These are phyloP conservation scores for Platanthera guangdongensis DNA, from an alignment of 106 monocot genomes.

Conservation along the genomic window DNA sequence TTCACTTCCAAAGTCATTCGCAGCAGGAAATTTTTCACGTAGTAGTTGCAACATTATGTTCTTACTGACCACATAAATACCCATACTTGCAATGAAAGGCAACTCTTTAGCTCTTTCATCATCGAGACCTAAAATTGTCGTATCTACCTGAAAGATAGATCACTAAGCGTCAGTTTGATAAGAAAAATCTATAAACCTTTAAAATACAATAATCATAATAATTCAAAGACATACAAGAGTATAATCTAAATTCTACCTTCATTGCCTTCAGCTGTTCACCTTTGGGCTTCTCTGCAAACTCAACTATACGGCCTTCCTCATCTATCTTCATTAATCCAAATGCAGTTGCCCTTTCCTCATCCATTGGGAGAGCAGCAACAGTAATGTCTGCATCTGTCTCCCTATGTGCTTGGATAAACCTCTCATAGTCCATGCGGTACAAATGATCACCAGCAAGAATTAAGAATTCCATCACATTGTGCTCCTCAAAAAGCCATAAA, in stretches of 20 bases:
- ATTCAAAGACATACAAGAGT: background rate
- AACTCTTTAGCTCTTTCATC: constrained; percentile 79
- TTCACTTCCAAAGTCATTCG: constrained; percentile 98
- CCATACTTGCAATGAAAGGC: constrained; percentile 98
- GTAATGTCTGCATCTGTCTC: constrained; percentile 96
- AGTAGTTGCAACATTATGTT: constrained; percentile 82
- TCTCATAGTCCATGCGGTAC: constrained; percentile 97
- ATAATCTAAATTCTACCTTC: constrained; percentile 42
- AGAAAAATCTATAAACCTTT: background rate
- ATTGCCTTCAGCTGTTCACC: constrained; percentile 87
- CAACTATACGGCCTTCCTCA: constrained; percentile 90
- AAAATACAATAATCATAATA: background rate
- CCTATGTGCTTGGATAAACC: constrained; percentile 93
- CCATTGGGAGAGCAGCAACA: constrained; percentile 92
- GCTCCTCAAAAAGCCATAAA: constrained; percentile 93
- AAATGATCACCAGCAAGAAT: constrained; percentile 94
- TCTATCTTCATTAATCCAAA: constrained; percentile 98
- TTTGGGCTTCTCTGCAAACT: constrained; percentile 94
- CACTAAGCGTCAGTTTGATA: background rate
- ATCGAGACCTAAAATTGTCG: constrained; percentile 89
- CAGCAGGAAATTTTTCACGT: constrained; percentile 64
- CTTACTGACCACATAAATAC: constrained; percentile 95
- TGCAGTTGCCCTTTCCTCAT: constrained; percentile 81
- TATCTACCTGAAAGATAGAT: constrained; percentile 63
- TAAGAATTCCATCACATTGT: constrained; percentile 82